phyloP scores from a whole-genome alignment of 805 yeast species.

The Schwanniomyces vanrijiae region DNA sequence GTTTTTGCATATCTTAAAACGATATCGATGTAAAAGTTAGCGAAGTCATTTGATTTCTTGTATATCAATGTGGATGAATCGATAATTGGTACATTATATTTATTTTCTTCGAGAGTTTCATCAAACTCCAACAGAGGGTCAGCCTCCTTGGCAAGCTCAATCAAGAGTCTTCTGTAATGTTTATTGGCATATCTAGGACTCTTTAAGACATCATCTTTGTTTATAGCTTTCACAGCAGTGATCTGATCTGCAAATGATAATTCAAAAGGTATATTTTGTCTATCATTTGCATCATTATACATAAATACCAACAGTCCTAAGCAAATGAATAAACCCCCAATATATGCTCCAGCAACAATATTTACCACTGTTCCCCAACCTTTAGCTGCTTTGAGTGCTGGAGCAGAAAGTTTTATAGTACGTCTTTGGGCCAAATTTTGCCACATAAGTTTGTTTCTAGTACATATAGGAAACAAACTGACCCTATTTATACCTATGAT shows the following conservation, averaged over 20 bases:
- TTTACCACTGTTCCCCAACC: slow-evolving; percentile 34
- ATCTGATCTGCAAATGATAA: slow-evolving; percentile 31
- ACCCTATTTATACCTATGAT: not conserved
- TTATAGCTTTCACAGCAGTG: slow-evolving; percentile 40
- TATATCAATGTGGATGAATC: slow-evolving; percentile 27
- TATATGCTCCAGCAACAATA: slow-evolving; percentile 42
- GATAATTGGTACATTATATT: slow-evolving; percentile 36
- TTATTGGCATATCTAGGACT: slow-evolving; percentile 44
- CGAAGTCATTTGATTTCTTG: slow-evolving; percentile 28
- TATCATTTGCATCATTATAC: slow-evolving; percentile 37
- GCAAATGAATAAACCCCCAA: slow-evolving; percentile 41
- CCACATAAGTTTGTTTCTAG: not conserved
- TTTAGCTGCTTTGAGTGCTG: slow-evolving; percentile 16
- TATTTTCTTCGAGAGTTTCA: slow-evolving; percentile 21
- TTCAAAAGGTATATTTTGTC: slow-evolving; percentile 43
- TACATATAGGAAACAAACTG: not conserved
- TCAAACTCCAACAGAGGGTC: slow-evolving; percentile 24
- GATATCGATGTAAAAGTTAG: slow-evolving; percentile 45
- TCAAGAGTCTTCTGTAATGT: slow-evolving; percentile 38
- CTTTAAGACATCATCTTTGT: slow-evolving; percentile 42
- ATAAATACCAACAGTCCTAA: slow-evolving; percentile 38
- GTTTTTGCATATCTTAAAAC: slow-evolving; percentile 41
- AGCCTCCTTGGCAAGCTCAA: slow-evolving; percentile 30
- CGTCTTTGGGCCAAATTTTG: slow-evolving; percentile 8
- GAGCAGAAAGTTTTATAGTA: slow-evolving; percentile 15